These are phyloP conservation scores for Candida germanica DNA, from an alignment of 805 yeast genomes.

Conservation along the genomic window DNA sequence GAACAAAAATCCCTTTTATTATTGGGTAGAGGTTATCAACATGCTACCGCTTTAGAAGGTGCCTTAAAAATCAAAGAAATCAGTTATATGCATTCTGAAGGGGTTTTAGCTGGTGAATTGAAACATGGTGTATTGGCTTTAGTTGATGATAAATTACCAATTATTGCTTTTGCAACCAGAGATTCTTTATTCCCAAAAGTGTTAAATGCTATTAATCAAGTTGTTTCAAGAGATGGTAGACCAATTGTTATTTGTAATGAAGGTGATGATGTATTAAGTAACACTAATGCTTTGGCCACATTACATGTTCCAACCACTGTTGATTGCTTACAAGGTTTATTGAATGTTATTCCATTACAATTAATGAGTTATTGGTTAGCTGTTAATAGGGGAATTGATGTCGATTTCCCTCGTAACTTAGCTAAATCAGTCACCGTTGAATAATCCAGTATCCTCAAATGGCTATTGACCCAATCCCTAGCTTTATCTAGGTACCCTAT, in stretches of 20 bases:
- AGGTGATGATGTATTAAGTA: slow-evolving; percentile 63
- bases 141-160: slow-evolving; percentile 91
- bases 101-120: slow-evolving; percentile 97
- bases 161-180: slow-evolving; percentile 92
- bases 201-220: slow-evolving; percentile 93
- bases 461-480: no score
- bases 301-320: slow-evolving; percentile 93
- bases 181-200: slow-evolving; percentile 96
- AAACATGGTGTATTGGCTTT: slow-evolving; percentile 97
- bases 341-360: slow-evolving; percentile 92
- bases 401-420: slow-evolving; percentile 97
- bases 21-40: slow-evolving; percentile 96
- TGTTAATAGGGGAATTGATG: slow-evolving; percentile 90
- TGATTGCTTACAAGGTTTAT: slow-evolving; percentile 94
- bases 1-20: slow-evolving; percentile 83
- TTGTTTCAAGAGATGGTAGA: slow-evolving; percentile 94
- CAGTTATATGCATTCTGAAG: slow-evolving; percentile 98
- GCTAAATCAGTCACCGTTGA: slow-evolving; percentile 99
- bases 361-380: slow-evolving; percentile 97
- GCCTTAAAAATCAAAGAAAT: slow-evolving; percentile 97
- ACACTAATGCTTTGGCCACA: slow-evolving; percentile 58
- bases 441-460: no score
- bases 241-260: slow-evolving; percentile 90
- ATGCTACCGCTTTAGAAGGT: slow-evolving; percentile 96
- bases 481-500: no score